phyloP scores from a whole-genome alignment of 495 filamentous ascomycete genomes.

The Penicillium diatomitis region DNA sequence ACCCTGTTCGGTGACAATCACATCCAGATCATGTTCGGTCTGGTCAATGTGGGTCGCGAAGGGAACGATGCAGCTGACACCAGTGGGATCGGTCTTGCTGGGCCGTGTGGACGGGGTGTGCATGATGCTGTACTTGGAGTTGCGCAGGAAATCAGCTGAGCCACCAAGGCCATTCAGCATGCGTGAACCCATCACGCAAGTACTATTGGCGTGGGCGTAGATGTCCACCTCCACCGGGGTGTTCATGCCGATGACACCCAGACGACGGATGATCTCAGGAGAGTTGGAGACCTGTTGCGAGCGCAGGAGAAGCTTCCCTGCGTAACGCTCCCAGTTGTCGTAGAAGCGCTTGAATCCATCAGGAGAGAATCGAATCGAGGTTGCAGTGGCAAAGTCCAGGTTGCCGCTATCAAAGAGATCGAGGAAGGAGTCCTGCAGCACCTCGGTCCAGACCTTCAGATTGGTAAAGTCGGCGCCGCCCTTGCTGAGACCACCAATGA shows the following conservation, averaged over 20 bases:
- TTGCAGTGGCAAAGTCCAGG: conserved; percentile 86
- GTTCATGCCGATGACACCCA: conserved; percentile 92
- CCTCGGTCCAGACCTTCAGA: conserved; percentile 89
- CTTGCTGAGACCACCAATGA: conserved; percentile 74
- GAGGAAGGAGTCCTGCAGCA: conserved; percentile 88
- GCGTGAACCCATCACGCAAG: conserved; percentile 81
- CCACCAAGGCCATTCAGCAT: conserved; percentile 92
- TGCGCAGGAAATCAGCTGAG: conserved; percentile 79
- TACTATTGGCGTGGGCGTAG: conserved; percentile 89
- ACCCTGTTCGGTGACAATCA: conserved; percentile 81
- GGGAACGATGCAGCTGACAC: conserved; percentile 80
- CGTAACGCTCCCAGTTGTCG: conserved; percentile 71
- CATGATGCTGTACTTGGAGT: conserved; percentile 85
- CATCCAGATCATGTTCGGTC: conserved; percentile 85
- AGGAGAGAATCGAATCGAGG: conserved; percentile 84
- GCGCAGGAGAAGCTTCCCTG: conserved; percentile 76
- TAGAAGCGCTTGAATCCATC: conserved; percentile 92
- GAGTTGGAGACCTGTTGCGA: conserved; percentile 84
- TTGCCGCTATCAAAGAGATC: conserved; percentile 88
- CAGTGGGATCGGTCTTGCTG: conserved; percentile 72
- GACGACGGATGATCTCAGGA: conserved; percentile 85
- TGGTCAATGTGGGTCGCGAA: conserved; percentile 92
- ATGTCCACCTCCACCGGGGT: conserved; percentile 91
- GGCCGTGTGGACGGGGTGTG: conserved; percentile 78
- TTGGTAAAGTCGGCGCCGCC: conserved; percentile 72